Evolutionary conservation across 495 filamentous ascomycete genomes (phyloP), one percentile per base, ranked within the genome.

Genomic region (Lentithecium fluviatile): DNA sequence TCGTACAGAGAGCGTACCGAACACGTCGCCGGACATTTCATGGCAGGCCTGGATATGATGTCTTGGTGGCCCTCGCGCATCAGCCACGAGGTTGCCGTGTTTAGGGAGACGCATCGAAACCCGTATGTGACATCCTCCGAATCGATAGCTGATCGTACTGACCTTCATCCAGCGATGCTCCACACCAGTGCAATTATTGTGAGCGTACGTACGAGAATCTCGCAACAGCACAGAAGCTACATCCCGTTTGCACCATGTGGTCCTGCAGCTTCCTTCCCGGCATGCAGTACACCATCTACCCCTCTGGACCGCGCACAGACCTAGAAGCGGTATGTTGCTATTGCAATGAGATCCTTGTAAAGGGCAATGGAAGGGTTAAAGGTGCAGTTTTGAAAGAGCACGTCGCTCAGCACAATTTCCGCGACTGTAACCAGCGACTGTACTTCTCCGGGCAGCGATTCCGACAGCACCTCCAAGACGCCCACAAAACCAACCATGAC

Each of bases 201-300:
- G 61, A 58, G 21, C 61, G 61, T 11, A 51, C 37, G 19, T 64
- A 64, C 42, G 38, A 37, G 23, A 64, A 59, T 53, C 50, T 58
- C 13, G 49, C 25, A 0, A 25, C 34, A 21, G 61, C 61, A 15
- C 52, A 58, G 43, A 52, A 59, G 54, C 29, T 55, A 11, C 61
- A 64, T 50, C 61, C 61, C 2, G 15, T 48, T 7, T 64, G 61
- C 55, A 64, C 47, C 0, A 64, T 64, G 61, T 64, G 61, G 61
- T 64, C 61, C 2, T 64, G 61, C 42, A 58, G 54, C 49, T 64
- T 64, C 42, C 49, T 64, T 12, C 61, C 54, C 7, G 61, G 61
- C 19, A 64, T 64, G 61, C 61, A 64, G 21, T 64, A 64, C 32
- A 53, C 61, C 2, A 64, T 64, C 2, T 64, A 58, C 23, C 61